Evolutionary conservation across 805 yeast species (phyloP), one percentile per base, ranked within the genome.

Genomic region (Zygosaccharomyces rouxii): DNA sequence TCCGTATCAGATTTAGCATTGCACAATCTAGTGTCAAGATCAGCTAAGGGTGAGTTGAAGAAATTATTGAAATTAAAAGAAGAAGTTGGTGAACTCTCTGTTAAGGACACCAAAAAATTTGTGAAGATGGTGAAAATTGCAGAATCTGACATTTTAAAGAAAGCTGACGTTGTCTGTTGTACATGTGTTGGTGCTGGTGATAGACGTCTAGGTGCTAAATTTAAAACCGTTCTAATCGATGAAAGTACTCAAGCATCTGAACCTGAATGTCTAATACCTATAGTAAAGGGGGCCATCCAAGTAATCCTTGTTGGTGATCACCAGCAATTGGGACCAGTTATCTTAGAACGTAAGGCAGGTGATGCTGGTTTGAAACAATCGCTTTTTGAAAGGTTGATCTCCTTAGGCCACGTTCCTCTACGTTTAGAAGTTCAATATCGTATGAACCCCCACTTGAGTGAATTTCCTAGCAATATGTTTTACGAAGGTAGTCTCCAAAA

Each of bases 161-260:
- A 71, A 11, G 84, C 89, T 33, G 88, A 88, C 55, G 89, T 89
- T 35, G 82, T 90, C 11, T 89, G 97, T 70, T 77, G 88, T 64
- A 90, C 98, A 0, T 89, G 97, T 75, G 89, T 84, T 22, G 96
- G 95, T 53, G 96, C 97, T 2, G 95, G 90, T 47, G 96, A 87
- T 66, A 67, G 57, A 46, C 73, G 95, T 54, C 70, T 92, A 37
- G 65, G 68, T 5, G 64, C 80, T 50, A 71, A 74, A 40, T 90
- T 90, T 68, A 75, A 87, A 57, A 79, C 92, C 0, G 96, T 89
- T 2, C 73, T 90, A 51, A 86, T 90, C 51, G 98, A 90, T 68
- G 98, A 90, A 70, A 83, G 89, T 60, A 89, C 97, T 0, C 97
- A 92, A 69, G 92, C 97, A 2, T 79, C 92, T 0, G 98, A 90